Base-by-base conservation (phyloP, 2,329 filamentous ascomycete species). In the Verticillium longisporum region DNA sequence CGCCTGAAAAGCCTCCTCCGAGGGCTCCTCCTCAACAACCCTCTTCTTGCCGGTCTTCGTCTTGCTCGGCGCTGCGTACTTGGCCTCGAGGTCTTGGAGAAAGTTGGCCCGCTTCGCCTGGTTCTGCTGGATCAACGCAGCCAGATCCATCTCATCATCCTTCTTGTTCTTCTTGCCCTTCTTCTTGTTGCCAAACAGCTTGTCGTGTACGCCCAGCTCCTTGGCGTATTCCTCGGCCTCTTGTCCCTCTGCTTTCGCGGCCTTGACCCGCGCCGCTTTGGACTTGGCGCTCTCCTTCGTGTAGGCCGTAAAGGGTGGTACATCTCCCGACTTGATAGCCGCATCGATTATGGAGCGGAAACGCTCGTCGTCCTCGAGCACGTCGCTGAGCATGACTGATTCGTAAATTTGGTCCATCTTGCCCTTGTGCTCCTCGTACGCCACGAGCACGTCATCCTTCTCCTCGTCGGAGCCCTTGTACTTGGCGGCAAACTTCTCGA, bases 401-500 rank as follows among this genome's bases (percentile, higher is more conserved):
- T 92, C 85, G 74, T 96, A 98, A 1, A 99, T 77, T 18, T 75
- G 75, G 68, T 89, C 85, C 85, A 98, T 87, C 64, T 90, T 81
- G 37, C 95, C 95, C 70, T 91, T 80, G 69, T 77, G 78, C 65
- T 87, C 80, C 67, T 86, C 86, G 75, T 94, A 99, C 1, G 91
- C 90, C 13, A 81, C 78, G 4, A 99, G 78, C 1, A 99, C 68
- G 71, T 96, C 92, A 56, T 83, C 80, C 67, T 83, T 85, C 78
- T 99, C 95, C 74, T 98, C 92, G 2, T 91, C 89, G 0, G 91
- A 93, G 18, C 86, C 85, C 76, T 94, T 92, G 80, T 98, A 99
- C 65, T 88, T 81, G 34, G 81, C 78, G 62, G 90, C 85, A 69
- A 98, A 91, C 60, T 87, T 84, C 60, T 88, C 82, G 66, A 99